Evolutionary conservation across 768 basidiomycete species (phyloP), one percentile per base, ranked within the genome.

Genomic region (Chalciporus piperatus): DNA sequence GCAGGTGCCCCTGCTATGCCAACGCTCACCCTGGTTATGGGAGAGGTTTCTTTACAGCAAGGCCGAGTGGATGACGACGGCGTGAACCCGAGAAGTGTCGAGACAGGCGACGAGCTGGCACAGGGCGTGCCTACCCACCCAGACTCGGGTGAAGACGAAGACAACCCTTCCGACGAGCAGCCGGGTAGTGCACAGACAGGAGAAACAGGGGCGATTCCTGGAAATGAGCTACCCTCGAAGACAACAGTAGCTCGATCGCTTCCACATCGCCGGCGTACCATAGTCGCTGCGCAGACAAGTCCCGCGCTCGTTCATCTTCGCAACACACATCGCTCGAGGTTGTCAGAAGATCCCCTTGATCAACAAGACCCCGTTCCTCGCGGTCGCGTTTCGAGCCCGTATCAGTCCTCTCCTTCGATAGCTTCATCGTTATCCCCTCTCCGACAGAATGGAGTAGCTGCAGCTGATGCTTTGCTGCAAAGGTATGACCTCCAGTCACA

Each of bases 1-100:
- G 92, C 92, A 13, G 87, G 88, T 27, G 74, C 74, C 23, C 85
- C 88, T 3, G 92, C 77, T 7, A 78, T 97, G 78, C 93, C 92
- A 1, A 65, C 69, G 19, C 73, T 98, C 27, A 82, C 85, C 1
- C 76, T 81, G n/a, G 70, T 83, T 4, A 82, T 87, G 66, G 94
- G 95, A 5, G 72, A 87, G 54, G 86, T 96, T 45, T 89, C 92
- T 2, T 72, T 98, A 45, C 92, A 92, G 58, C 96, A 98, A 71
- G 95, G 95, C 2, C 78, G 92, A 16, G 75, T 78, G 46, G 84
- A 87, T 53, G 85, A 88, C 47, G 76, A 78, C n/a, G 75, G 73
- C 2, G 67, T 70, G 50, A 72, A 76, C 50, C 65, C 75, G 19
- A 77, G 74, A 63, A 81, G 81, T 55, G 62, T 82, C 20, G 76